These are phyloP conservation scores for Somion occarium DNA, from an alignment of 1,284 basidiomycete species.

Conservation along the genomic window DNA sequence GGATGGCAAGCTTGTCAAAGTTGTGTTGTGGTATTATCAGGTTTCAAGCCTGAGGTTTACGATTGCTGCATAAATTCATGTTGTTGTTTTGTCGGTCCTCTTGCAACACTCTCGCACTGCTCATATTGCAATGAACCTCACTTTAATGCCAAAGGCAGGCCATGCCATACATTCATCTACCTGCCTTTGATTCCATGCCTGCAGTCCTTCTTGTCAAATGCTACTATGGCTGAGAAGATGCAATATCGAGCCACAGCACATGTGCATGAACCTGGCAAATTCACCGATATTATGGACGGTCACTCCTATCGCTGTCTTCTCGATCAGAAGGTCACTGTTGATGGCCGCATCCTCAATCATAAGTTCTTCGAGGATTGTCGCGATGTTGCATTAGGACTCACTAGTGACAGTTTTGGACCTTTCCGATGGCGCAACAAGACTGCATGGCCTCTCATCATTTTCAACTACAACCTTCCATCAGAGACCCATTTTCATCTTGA, in stretches of 20 bases:
- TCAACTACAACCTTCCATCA: slow-evolving; percentile 38
- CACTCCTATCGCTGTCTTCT: slow-evolving; percentile 14
- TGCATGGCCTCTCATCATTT: slow-evolving; percentile 37
- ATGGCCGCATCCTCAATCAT: slow-evolving; percentile 14
- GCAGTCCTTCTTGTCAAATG: slow-evolving; percentile 9
- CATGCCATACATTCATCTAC: slow-evolving; percentile 14
- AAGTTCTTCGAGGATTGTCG: slow-evolving; percentile 20
- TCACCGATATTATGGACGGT: slow-evolving; percentile 21
- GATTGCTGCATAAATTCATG: slow-evolving; percentile 32
- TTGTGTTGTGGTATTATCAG: slow-evolving; percentile 17
- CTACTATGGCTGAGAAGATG: slow-evolving; percentile 13
- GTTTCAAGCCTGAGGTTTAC: slow-evolving; percentile 25
- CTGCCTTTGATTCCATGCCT: slow-evolving; percentile 17
- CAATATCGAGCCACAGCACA: slow-evolving; percentile 19
- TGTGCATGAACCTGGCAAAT: slow-evolving; percentile 7
- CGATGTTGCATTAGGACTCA: slow-evolving; percentile 28
- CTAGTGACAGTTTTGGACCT: slow-evolving; percentile 34
- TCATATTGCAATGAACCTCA: slow-evolving; percentile 19
- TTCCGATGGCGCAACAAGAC: slow-evolving; percentile 34
- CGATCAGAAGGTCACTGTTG: slow-evolving; percentile 12
- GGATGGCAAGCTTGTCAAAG: slow-evolving; percentile 11
- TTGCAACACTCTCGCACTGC: slow-evolving; percentile 16
- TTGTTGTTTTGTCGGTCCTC: slow-evolving; percentile 23
- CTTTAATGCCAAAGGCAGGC: slow-evolving; percentile 6
- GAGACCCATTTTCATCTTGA: slow-evolving; percentile 27